These are phyloP conservation scores for Paralagenidium karlingii DNA, from an alignment of 352 stramenopile species.

Conservation along the genomic window DNA sequence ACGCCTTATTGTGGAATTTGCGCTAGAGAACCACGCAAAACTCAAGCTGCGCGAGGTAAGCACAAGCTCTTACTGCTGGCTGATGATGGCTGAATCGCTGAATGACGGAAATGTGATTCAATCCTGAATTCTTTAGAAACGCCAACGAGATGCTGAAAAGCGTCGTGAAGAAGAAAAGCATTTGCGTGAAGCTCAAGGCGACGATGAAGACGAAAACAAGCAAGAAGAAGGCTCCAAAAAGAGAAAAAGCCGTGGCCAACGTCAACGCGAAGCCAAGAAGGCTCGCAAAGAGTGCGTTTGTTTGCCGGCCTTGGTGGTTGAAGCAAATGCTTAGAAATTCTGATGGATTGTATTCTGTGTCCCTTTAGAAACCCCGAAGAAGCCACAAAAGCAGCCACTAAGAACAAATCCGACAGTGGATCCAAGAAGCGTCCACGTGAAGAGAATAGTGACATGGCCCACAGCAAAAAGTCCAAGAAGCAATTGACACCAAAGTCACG, in stretches of 20 bases:
- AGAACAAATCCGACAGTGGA: no score
- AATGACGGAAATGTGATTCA: no score
- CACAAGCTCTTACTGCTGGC: no score
- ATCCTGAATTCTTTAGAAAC: no score
- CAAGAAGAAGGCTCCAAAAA: background rate
- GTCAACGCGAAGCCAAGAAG: constrained; percentile 69
- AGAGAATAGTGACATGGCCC: constrained; percentile 6
- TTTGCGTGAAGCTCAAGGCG: constrained; percentile 46
- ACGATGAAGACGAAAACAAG: constrained; percentile 7
- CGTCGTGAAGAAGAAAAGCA: constrained; percentile 50
- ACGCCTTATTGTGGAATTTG: constrained; percentile 82
- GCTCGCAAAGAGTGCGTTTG: no score
- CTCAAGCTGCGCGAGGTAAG: constrained; percentile 64
- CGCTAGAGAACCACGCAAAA: constrained; percentile 82
- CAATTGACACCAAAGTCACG: constrained; percentile 6
- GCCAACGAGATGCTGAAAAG: constrained; percentile 47
- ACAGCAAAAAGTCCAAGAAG: constrained; percentile 23
- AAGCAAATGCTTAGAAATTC: constrained; percentile 1
- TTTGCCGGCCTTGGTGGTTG: no score
- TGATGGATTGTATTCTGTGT: constrained; percentile 2
- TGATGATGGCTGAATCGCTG: no score
- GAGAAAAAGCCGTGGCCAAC: constrained; percentile 62
- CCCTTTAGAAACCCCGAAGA: constrained; percentile 14
- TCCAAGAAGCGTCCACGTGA: no score
- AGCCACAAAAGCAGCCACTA: constrained; percentile 6